Percentiles rank a stretch among this genome's conserved stretches.
Conservation (phyloP, 2,329 filamentous ascomycete species). For the Fusarium sp. region DNA sequence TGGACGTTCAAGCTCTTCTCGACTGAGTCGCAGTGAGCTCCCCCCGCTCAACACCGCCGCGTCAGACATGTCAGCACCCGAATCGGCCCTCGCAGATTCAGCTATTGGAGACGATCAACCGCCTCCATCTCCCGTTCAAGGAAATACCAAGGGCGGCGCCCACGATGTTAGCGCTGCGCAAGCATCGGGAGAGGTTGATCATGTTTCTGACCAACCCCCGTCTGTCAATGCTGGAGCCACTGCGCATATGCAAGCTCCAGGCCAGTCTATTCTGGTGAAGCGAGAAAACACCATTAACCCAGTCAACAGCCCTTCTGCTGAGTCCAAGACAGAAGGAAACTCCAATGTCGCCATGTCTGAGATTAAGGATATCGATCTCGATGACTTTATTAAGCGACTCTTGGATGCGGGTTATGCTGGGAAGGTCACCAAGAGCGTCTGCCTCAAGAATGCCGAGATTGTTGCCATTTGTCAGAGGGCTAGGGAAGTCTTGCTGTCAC, state of each 20-base stretch:
- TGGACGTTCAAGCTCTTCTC: conserved; percentile 60
- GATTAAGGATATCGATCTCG: conserved; percentile 90
- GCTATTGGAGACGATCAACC: conserved; percentile 61
- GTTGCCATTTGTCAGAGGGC: conserved; percentile 90
- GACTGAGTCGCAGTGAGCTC: conserved; percentile 57
- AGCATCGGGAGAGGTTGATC: conserved; percentile 88
- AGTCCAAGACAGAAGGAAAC: conserved; percentile 55
- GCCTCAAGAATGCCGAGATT: conserved; percentile 97
- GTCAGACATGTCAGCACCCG: conserved; percentile 52
- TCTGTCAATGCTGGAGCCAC: conserved; percentile 69
- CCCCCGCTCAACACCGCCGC: conserved; percentile 54
- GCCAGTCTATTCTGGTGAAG: conserved; percentile 90
- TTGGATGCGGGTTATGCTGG: conserved; percentile 94
- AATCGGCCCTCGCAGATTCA: conserved; percentile 51
- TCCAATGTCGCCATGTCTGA: conserved; percentile 83
- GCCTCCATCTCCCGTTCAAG: conserved; percentile 88
- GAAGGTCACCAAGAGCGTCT: conserved; percentile 97
- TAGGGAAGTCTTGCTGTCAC: conserved; percentile 87
- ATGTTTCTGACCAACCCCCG: conserved; percentile 91
- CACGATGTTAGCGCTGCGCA: conserved; percentile 84
- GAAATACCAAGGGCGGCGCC: conserved; percentile 76
- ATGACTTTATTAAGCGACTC: conserved; percentile 95
- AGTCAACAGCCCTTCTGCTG: conserved; percentile 61
- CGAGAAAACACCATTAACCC: conserved; percentile 77
- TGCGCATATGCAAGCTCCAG: conserved; percentile 73